phyloP scores from a whole-genome alignment of 306 rosid genomes.

The Medicago ruthenica region DNA sequence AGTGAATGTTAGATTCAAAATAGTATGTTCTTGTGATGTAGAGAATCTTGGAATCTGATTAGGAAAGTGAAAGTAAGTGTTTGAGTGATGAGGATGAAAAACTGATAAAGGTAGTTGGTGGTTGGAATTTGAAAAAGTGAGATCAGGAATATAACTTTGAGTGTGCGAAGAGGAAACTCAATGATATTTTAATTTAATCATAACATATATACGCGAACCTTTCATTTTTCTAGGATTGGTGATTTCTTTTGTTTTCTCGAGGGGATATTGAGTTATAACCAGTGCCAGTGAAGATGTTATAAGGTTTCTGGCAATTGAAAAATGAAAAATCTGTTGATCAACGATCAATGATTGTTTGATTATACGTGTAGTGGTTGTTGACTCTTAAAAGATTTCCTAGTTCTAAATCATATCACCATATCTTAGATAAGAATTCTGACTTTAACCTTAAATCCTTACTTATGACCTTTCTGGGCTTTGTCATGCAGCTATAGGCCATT shows the following conservation, averaged over 20 bases:
- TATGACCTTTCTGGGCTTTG: constrained; percentile 22
- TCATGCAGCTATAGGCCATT: constrained; percentile 24
- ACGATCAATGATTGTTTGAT: constrained; percentile 22
- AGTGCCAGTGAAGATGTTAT: not conserved
- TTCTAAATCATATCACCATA: constrained; percentile 17
- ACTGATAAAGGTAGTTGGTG: constrained; percentile 28
- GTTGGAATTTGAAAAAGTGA: constrained; percentile 39
- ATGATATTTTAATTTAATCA: not conserved
- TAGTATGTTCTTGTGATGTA: constrained; percentile 14
- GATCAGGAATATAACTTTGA: constrained; percentile 40
- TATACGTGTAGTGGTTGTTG: constrained; percentile 23
- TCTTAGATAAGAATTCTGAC: constrained; percentile 17
- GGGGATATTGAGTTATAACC: not conserved
- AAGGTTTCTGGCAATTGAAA: constrained; percentile 23
- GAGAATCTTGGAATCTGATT: constrained; percentile 34
- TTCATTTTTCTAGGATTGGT: constrained; percentile 10
- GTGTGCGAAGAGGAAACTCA: constrained; percentile 41
- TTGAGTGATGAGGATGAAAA: constrained; percentile 34
- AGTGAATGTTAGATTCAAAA: not conserved
- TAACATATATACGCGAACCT: not conserved
- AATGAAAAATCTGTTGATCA: constrained; percentile 34
- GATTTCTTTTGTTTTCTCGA: constrained; percentile 6
- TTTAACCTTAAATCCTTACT: not conserved
- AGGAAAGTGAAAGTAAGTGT: constrained; percentile 37
- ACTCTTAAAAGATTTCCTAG: not conserved